Evolutionary conservation across 208 protist species (phyloP), one percentile per base, ranked within the genome.

Genomic region (Dictyostelium gargantuum): DNA sequence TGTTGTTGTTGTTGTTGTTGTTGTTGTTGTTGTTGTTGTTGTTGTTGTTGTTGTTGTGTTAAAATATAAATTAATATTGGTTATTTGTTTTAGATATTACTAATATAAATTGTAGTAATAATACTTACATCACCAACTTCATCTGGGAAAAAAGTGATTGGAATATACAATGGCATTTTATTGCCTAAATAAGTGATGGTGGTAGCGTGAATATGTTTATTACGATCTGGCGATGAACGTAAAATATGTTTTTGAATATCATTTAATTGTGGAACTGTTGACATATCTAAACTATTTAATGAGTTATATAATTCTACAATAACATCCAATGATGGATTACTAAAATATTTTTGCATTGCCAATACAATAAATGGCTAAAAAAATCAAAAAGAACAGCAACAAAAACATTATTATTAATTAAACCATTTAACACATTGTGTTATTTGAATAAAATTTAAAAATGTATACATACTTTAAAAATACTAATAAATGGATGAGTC

Each of bases 241-340:
- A 94, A 29, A 23, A 94, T 86, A 17, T 91, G 61, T 73, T 91
- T 92, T 58, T 95, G 58, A 35, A 54, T 40, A 82, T 89, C 80
- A 11, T 91, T 91, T 26, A 93, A 58, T 13, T 44, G 44, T 61
- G 94, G 94, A 42, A 95, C 80, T 9, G 61, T 63, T 38, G 72
- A 68, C 68, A 95, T 76, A 85, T 96, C 94, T 38, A 96, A 91
- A 26, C 77, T 61, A 85, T 96, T 96, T 38, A 96, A 91, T 32
- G 94, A 76, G 21, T 95, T 75, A 73, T 95, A 96, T 17, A 95
- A 74, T 35, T 96, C 91, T 19, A 80, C 52, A 11, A 96, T 82
- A 23, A 95, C 91, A 61, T 63, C 63, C 13, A 82, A 29, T 11
- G 63, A 58, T n/a, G 73, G 84, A 48, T 80, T 48, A 15, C 9